Percentiles rank a stretch among this genome's conserved stretches.
Conservation (phyloP, 2,329 filamentous ascomycete genomes). For the Gaeumannomyces sp. region DNA sequence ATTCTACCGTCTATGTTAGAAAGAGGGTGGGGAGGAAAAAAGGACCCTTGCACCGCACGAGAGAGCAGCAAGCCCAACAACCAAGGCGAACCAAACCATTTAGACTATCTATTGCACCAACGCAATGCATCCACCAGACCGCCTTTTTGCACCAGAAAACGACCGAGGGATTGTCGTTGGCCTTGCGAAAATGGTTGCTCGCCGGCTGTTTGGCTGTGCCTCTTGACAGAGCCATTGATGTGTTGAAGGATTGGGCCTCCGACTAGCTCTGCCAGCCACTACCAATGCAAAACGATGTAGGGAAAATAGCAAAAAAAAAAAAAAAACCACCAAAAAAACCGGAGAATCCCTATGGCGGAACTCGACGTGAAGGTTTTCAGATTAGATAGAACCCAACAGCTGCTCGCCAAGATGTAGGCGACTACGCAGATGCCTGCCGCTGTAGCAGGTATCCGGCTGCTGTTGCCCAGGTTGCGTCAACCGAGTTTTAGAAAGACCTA, state of each 20-base stretch:
- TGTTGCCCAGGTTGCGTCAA: neutral
- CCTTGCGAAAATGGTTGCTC: neutral
- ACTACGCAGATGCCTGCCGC: neutral
- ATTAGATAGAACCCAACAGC: neutral
- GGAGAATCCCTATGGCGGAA: neutral
- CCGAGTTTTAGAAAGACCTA: neutral
- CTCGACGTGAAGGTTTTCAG: neutral
- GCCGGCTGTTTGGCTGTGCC: neutral
- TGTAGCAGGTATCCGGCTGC: neutral
- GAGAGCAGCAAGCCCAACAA: neutral
- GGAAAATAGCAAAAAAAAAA: neutral
- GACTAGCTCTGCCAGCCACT: neutral
- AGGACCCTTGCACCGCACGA: neutral
- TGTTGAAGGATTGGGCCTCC: neutral
- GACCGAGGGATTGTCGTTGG: neutral
- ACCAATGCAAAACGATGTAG: too few species aligned
- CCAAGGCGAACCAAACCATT: neutral
- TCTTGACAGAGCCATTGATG: neutral
- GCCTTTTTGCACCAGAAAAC: neutral
- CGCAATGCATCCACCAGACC: neutral
- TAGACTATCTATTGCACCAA: neutral
- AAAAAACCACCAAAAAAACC: too few species aligned
- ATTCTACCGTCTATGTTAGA: too few species aligned
- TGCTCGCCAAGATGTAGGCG: neutral
- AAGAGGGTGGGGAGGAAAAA: neutral